These are phyloP conservation scores for Tetragonia tetragonoides DNA, from an alignment of 148 eudicot species.

Conservation along the genomic window DNA sequence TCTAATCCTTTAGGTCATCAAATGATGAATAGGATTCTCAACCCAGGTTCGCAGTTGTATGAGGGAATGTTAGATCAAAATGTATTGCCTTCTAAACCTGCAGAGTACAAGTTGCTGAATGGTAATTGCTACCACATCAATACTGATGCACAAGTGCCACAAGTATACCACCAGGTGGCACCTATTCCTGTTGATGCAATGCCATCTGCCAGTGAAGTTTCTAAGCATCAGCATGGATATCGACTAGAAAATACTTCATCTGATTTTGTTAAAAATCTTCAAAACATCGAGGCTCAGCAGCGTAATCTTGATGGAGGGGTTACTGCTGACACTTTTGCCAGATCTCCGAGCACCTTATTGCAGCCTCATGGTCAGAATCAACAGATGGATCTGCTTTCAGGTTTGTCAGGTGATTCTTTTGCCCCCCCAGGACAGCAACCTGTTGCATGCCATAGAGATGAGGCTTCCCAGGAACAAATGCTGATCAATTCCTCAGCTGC, in stretches of 20 bases:
- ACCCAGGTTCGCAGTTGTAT: constrained; percentile 19
- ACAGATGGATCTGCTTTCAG: constrained; percentile 43
- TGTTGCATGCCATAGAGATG: constrained; percentile 28
- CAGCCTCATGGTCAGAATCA: constrained; percentile 32
- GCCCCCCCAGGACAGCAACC: constrained; percentile 30
- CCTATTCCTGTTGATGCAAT: constrained; percentile 21
- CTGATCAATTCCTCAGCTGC: constrained; percentile 24
- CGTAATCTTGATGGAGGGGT: constrained; percentile 21
- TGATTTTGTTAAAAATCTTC: constrained; percentile 28
- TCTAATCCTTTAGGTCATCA: constrained; percentile 30
- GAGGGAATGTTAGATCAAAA: constrained; percentile 31
- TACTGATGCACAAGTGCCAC: constrained; percentile 29
- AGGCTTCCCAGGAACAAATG: constrained; percentile 26
- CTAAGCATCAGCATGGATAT: constrained; percentile 28
- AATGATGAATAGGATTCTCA: constrained; percentile 26
- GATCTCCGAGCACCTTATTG: constrained; percentile 22
- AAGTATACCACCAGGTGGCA: constrained; percentile 22
- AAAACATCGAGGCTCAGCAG: constrained; percentile 30
- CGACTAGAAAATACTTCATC: constrained; percentile 27
- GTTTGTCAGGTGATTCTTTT: constrained; percentile 38
- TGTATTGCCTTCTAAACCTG: constrained; percentile 19
- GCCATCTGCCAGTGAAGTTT: constrained; percentile 22
- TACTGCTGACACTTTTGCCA: constrained; percentile 32
- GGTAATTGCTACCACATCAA: constrained; percentile 26
- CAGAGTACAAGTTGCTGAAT: constrained; percentile 25